A percentile compares a stretch with the other conserved stretches of the same genome.
Evolutionary conservation across 441 rosid genomes (phyloP).

Genomic region (Croton setiger): DNA sequence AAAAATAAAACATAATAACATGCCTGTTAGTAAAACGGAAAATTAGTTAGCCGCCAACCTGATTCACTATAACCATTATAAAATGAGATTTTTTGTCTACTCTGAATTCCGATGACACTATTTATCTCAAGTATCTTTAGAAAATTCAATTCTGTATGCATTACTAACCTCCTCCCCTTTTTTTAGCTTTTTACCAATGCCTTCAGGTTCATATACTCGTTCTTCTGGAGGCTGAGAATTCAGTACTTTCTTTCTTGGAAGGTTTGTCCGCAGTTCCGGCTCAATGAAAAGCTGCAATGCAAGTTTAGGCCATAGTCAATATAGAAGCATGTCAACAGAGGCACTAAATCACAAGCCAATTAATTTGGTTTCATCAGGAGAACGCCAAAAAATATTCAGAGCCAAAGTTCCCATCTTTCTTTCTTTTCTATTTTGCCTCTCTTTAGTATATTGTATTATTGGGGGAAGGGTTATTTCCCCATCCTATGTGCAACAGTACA

Average conservation of each 20-base stretch:
- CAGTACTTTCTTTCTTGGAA: constrained; percentile 56
- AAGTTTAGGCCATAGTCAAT: constrained; percentile 19
- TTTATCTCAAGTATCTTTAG: not conserved
- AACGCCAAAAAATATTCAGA: not conserved
- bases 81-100: not conserved
- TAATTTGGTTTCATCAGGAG: not conserved
- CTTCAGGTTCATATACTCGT: constrained; percentile 64
- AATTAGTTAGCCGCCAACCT: not conserved
- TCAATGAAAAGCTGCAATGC: constrained; percentile 71
- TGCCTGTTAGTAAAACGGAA: not conserved
- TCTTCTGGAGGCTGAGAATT: constrained; percentile 67
- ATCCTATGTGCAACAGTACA: not conserved
- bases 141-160: not conserved
- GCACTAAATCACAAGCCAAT: not conserved
- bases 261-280: constrained; percentile 77
- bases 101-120: not conserved
- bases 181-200: constrained; percentile 61
- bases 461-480: not conserved
- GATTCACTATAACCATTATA: not conserved
- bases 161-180: constrained; percentile 82
- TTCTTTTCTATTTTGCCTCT: too few relatives aligned
- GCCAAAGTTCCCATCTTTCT: not conserved
- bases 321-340: constrained; percentile 4
- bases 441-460: not conserved
- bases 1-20: not conserved